Base-by-base conservation (phyloP, 345 rosid species). In the Citrus mangshanensis region DNA sequence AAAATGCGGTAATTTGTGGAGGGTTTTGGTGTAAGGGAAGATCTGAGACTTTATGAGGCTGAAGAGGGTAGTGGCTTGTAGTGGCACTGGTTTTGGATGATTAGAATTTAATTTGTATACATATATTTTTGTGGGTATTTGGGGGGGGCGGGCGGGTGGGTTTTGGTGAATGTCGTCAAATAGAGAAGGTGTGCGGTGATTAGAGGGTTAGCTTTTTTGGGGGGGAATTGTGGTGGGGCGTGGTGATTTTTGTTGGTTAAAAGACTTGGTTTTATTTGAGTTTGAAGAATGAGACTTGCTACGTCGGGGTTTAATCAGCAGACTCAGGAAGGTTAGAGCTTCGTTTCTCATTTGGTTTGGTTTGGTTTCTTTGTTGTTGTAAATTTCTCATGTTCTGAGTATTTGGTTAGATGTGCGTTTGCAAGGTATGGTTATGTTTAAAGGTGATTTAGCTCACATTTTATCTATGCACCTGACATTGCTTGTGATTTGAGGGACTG, bases 261-360 rank as follows among this genome's bases (percentile, higher is more conserved):
- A 21, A 28, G 37, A 13, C 25, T 55, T 32, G 54, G 62, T 76
- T 76, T 67, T 76, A 56, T 40, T 76, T 81, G 71, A 60, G 34
- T 56, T 73, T 72, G 70, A 66, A 79, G 81, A 77, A 89, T 89
- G 92, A 89, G 88, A 83, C 92, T 84, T 49, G 85, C 90, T 80
- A 81, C 86, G 19, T 82, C 89, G 75, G 90, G 85, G 78, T 89
- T 85, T 79, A 87, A 71, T 81, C 90, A 87, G 70, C 89, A 85
- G 80, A 56, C 86, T 49, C 89, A 86, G 72, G 92, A 87, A 85
- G 92, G 92, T 89, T 59, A 73, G 79, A 40, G 38, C 68, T 74
- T 2, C 28, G 9, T 73, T 62, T 73, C 18, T 61, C 5, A 10
- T 51, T 72, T 25, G 32, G 56, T 37, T 72, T 25, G 32, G 56